phyloP scores from a whole-genome alignment of 805 yeast genomes.

The Nakazawaea sp. region DNA sequence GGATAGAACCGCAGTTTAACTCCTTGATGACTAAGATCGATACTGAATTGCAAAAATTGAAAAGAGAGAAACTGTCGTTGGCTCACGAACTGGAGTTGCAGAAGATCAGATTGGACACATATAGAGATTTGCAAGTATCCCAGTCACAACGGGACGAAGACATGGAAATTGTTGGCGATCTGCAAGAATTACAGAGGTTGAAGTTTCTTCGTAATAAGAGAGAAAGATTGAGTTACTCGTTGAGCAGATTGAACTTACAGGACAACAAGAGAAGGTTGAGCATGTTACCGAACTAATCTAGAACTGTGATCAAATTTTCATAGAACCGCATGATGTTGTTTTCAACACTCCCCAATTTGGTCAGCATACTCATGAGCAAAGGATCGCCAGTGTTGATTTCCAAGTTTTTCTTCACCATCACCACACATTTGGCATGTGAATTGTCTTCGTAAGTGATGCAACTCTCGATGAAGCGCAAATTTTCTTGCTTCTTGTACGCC shows the following conservation, averaged over 20 bases:
- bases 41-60: constrained; percentile 25
- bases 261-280: constrained; percentile 19
- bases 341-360: constrained; percentile 60
- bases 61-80: constrained; percentile 25
- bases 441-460: constrained; percentile 51
- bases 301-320: constrained; percentile 10
- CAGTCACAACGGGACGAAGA: constrained; percentile 9
- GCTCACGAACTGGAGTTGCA: constrained; percentile 33
- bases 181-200: constrained; percentile 30
- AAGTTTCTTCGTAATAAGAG: constrained; percentile 33
- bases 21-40: constrained; percentile 25
- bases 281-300: constrained; percentile 16
- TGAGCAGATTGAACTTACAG: constrained; percentile 22
- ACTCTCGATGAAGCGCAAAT: constrained; percentile 47
- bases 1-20: constrained; percentile 35
- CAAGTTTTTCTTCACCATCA: constrained; percentile 51
- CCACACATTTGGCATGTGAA: constrained; percentile 34
- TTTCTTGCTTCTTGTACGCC: constrained; percentile 11
- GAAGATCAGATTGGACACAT: constrained; percentile 27
- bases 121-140: constrained; percentile 8
- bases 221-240: constrained; percentile 34
- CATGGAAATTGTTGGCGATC: constrained; percentile 21
- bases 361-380: constrained; percentile 49
- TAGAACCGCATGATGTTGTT: constrained; percentile 31
- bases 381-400: constrained; percentile 67